phyloP scores from a whole-genome alignment of 2,329 filamentous ascomycete genomes.

The Chaetomium sp. region DNA sequence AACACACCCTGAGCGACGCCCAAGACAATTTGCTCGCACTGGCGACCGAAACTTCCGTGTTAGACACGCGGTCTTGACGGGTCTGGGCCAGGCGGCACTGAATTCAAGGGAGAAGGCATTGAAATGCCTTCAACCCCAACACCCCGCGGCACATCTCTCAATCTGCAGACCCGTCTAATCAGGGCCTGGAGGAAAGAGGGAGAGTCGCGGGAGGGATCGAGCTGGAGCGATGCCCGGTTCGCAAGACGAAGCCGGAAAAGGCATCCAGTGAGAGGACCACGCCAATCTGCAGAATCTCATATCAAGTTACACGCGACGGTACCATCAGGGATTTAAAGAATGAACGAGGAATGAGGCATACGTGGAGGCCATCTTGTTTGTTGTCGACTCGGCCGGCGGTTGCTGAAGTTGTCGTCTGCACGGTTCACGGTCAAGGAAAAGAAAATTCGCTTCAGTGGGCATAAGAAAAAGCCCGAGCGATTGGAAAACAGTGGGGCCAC shows the following conservation, averaged over 20 bases:
- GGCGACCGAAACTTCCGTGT: slow-evolving; percentile 1
- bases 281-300: slow-evolving; percentile 61
- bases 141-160: slow-evolving; percentile 61
- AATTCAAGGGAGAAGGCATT: slow-evolving; percentile 65
- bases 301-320: slow-evolving; percentile 23
- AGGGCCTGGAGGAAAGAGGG: slow-evolving; percentile 48
- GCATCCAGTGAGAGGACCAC: slow-evolving; percentile 75
- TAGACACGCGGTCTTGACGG: slow-evolving; percentile 3
- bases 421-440: slow-evolving; percentile 12
- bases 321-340: slow-evolving; percentile 19
- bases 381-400: slow-evolving; percentile 28
- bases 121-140: slow-evolving; percentile 64
- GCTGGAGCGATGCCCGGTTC: slow-evolving; percentile 52
- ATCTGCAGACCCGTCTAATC: slow-evolving; percentile 35
- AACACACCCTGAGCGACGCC: slow-evolving; percentile 61
- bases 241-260: slow-evolving; percentile 33
- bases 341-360: slow-evolving; percentile 22
- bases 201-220: slow-evolving; percentile 66
- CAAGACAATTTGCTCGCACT: slow-evolving; percentile 46
- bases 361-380: slow-evolving; percentile 32
- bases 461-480: slow-evolving; percentile 12
- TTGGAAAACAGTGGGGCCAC: slow-evolving; percentile 15
- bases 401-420: slow-evolving; percentile 22
- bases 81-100: slow-evolving; percentile 52
- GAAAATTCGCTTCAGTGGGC: slow-evolving; percentile 15